phyloP scores from a whole-genome alignment of 345 rosid genomes.

The Heritiera littoralis region DNA sequence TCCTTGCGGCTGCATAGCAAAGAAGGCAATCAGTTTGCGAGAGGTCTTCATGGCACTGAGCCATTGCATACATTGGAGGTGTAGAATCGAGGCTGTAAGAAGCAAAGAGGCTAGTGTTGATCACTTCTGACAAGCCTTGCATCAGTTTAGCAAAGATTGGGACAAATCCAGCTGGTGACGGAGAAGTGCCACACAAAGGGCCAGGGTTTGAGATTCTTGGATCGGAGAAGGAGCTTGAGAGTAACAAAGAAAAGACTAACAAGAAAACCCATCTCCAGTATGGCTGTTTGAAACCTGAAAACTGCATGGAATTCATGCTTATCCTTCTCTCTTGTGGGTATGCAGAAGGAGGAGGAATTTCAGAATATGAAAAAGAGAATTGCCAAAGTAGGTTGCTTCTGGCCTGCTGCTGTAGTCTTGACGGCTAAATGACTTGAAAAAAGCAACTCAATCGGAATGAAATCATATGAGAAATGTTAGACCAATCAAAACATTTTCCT shows the following conservation, averaged over 20 bases:
- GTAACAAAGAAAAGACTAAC: constrained; percentile 8
- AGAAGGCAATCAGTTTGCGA: constrained; percentile 38
- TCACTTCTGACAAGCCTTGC: constrained; percentile 34
- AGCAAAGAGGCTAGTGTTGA: constrained; percentile 39
- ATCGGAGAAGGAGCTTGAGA: constrained; percentile 30
- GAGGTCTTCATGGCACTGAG: constrained; percentile 51
- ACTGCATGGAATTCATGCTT: constrained; percentile 8
- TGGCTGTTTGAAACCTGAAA: neutral
- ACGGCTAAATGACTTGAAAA: too few relatives aligned
- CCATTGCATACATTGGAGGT: constrained; percentile 36
- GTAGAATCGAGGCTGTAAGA: constrained; percentile 23
- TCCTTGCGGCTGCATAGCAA: constrained; percentile 54
- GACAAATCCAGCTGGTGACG: constrained; percentile 6
- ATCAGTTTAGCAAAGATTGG: constrained; percentile 34
- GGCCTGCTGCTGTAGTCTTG: neutral
- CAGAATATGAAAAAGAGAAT: neutral
- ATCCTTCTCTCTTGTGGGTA: neutral
- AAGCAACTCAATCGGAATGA: too few relatives aligned
- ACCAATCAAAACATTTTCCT: too few relatives aligned
- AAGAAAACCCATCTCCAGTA: constrained; percentile 19
- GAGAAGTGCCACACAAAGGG: constrained; percentile 37
- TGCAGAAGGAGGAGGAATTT: neutral
- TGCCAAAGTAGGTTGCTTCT: neutral
- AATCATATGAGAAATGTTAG: too few relatives aligned
- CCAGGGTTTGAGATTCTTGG: constrained; percentile 44